Conservation (phyloP, 345 rosid genomes). For the sweet orange (Citrus sinensis) region DNA sequence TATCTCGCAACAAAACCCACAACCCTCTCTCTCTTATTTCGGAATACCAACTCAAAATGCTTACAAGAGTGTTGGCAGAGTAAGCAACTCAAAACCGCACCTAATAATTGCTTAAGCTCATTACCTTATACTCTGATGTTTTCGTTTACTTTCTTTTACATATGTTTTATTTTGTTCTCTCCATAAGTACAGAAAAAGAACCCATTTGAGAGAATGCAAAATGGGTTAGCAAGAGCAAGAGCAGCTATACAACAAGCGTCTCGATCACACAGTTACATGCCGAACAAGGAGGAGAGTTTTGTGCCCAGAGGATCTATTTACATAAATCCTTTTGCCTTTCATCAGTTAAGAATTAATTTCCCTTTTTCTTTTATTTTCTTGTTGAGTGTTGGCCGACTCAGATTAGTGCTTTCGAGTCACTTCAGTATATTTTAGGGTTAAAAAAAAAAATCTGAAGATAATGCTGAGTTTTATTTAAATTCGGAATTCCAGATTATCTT, state of each 20-base stretch:
- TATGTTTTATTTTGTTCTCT: neutral
- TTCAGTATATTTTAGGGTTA: neutral
- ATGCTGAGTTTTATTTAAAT: neutral
- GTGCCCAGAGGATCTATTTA: constrained; percentile 53
- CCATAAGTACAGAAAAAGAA: constrained; percentile 18
- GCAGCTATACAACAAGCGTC: constrained; percentile 51
- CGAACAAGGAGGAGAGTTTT: constrained; percentile 20
- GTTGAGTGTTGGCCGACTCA: neutral
- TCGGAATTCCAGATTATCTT: neutral
- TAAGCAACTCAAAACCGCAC: neutral
- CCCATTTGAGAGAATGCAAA: constrained; percentile 42
- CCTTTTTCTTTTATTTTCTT: neutral
- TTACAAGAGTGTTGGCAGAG: neutral
- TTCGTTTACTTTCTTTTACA: neutral
- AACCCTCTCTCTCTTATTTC: neutral
- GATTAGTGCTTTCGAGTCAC: neutral
- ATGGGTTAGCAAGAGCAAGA: constrained; percentile 58
- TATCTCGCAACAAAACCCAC: neutral
- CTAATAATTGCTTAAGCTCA: neutral
- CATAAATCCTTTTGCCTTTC: constrained; percentile 56
- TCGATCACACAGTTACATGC: constrained; percentile 25
- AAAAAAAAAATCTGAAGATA: too few species aligned
- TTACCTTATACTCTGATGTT: neutral
- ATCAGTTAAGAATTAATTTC: constrained; percentile 50
- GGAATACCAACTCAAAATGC: constrained; percentile 4